phyloP scores from a whole-genome alignment of 768 basidiomycete genomes.

The Psilocybe cyanescens region DNA sequence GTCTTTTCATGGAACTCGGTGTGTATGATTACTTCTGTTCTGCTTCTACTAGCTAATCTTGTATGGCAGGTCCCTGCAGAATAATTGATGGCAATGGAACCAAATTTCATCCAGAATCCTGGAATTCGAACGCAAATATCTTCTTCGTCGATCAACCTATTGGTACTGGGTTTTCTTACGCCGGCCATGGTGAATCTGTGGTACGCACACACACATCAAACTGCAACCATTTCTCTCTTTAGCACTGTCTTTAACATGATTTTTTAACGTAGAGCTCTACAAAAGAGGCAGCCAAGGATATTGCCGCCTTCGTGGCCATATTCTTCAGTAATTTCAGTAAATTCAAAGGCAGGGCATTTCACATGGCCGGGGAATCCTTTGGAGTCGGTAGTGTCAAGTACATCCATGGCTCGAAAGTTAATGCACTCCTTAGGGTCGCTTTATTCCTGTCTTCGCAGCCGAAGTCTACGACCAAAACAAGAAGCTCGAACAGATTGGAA shows the following conservation, averaged over 20 bases:
- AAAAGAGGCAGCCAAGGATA: slow-evolving; percentile 70
- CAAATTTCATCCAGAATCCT: slow-evolving; percentile 59
- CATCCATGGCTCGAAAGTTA: no score
- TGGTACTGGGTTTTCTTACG: slow-evolving; percentile 67
- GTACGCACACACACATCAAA: slow-evolving; percentile 27
- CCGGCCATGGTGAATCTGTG: slow-evolving; percentile 63
- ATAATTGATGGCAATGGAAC: slow-evolving; percentile 54
- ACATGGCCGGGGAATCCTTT: slow-evolving; percentile 79
- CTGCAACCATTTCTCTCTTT: neutral
- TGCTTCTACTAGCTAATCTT: neutral
- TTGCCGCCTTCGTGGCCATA: slow-evolving; percentile 71
- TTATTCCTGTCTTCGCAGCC: slow-evolving; percentile 76
- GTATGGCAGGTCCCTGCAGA: slow-evolving; percentile 63
- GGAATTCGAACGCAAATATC: slow-evolving; percentile 71
- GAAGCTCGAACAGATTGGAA: slow-evolving; percentile 49
- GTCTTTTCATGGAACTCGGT: slow-evolving; percentile 77
- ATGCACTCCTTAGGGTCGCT: slow-evolving; percentile 48
- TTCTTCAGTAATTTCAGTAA: slow-evolving; percentile 76
- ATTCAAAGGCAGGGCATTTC: slow-evolving; percentile 70
- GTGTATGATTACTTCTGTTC: slow-evolving; percentile 36
- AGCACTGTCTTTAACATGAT: neutral
- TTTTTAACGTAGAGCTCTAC: slow-evolving; percentile 52
- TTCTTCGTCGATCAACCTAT: slow-evolving; percentile 69
- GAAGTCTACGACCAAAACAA: slow-evolving; percentile 78
- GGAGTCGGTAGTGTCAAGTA: slow-evolving; percentile 29